phyloP scores from a whole-genome alignment of 495 filamentous ascomycete species.

The Xylaria nigripes region DNA sequence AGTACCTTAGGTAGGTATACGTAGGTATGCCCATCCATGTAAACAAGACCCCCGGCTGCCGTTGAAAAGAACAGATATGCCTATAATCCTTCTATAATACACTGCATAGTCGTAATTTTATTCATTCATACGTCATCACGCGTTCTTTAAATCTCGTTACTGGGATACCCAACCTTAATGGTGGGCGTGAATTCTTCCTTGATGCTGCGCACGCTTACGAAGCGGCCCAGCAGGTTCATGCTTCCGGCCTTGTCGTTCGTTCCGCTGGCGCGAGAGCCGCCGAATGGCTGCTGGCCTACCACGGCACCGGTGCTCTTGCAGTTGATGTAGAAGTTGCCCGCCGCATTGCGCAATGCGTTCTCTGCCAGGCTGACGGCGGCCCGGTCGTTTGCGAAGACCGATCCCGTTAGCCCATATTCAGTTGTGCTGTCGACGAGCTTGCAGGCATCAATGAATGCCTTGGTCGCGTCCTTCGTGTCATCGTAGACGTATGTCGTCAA shows the following conservation, averaged over 20 bases:
- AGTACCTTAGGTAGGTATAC: too few relatives aligned
- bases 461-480: conserved; percentile 45
- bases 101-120: neutral
- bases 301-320: conserved; percentile 89
- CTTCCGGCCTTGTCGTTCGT: conserved; percentile 92
- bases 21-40: too few relatives aligned
- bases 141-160: conserved; percentile 49
- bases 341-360: conserved; percentile 64
- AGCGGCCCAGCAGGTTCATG: conserved; percentile 62
- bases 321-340: conserved; percentile 91
- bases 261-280: conserved; percentile 74
- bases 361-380: conserved; percentile 58
- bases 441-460: conserved; percentile 48
- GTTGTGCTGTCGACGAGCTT: conserved; percentile 54
- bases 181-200: conserved; percentile 82
- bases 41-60: too few relatives aligned
- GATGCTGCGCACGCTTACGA: conserved; percentile 75
- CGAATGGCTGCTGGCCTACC: conserved; percentile 88
- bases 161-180: conserved; percentile 66
- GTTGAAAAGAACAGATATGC: too few relatives aligned
- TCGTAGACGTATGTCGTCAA: conserved; percentile 65
- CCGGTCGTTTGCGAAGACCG: conserved; percentile 69
- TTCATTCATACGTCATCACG: neutral
- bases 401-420: conserved; percentile 72
- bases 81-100: neutral